Conservation (phyloP, 352 stramenopile genomes). For the Phytopythium kandeliae region DNA sequence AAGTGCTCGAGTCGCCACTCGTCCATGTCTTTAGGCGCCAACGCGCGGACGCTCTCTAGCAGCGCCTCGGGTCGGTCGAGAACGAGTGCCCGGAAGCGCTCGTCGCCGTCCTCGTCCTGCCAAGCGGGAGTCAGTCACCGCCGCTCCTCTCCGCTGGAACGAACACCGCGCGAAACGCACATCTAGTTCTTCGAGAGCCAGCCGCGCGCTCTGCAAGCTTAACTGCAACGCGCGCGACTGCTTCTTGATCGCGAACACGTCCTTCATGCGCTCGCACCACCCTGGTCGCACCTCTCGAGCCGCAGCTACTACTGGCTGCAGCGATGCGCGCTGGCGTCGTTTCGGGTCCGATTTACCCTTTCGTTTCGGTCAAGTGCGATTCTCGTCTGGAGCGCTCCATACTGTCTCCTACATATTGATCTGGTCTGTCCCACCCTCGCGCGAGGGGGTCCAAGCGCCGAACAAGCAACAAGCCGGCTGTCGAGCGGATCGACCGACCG, state of each 20-base stretch:
- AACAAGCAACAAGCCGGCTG: no score
- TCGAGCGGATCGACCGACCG: no score
- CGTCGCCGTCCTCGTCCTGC: slow-evolving; percentile 26
- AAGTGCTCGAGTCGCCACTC: slow-evolving; percentile 36
- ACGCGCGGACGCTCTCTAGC: slow-evolving; percentile 15
- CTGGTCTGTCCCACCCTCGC: no score
- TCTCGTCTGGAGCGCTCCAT: slow-evolving; percentile 8
- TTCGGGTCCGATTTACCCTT: slow-evolving; percentile 5
- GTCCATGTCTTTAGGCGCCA: slow-evolving; percentile 22
- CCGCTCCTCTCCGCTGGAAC: no score
- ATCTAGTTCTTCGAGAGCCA: slow-evolving; percentile 19
- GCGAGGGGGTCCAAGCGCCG: no score
- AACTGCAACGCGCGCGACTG: slow-evolving; percentile 37
- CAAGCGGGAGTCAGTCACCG: no score
- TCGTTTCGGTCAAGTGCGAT: slow-evolving; percentile 3
- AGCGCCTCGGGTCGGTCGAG: slow-evolving; percentile 36
- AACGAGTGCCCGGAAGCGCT: slow-evolving; percentile 39
- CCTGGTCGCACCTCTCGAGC: no score
- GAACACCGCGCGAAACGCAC: slow-evolving; percentile 9
- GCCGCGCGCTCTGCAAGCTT: slow-evolving; percentile 33
- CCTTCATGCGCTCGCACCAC: slow-evolving; percentile 37
- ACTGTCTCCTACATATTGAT: not conserved
- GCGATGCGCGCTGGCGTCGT: slow-evolving; percentile 1
- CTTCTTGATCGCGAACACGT: slow-evolving; percentile 53
- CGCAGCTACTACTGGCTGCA: no score